Conservation (phyloP, 2,329 filamentous ascomycete species). For the Xylaria sp. region DNA sequence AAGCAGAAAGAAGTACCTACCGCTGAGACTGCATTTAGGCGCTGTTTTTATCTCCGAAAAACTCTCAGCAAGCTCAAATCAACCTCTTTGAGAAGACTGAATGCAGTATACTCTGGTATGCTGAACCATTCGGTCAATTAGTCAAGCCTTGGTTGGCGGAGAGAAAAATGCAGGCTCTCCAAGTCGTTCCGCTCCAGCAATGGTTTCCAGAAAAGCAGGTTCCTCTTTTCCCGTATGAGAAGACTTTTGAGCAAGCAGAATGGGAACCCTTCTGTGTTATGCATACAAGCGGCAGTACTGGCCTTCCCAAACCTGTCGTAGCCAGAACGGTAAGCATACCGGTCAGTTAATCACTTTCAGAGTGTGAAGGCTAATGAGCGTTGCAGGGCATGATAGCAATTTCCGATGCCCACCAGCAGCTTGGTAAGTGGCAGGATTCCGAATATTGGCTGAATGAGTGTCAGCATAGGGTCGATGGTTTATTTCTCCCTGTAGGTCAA, state of each 20-base stretch:
- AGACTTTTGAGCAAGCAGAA: constrained; percentile 55
- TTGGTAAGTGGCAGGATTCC: constrained; percentile 26
- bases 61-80: constrained; percentile 53
- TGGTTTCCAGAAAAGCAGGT: constrained; percentile 53
- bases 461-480: constrained; percentile 30
- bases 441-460: constrained; percentile 25
- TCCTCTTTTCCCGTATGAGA: constrained; percentile 52
- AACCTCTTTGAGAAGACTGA: constrained; percentile 57
- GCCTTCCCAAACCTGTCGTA: constrained; percentile 58
- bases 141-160: constrained; percentile 53
- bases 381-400: constrained; percentile 34
- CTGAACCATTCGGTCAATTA: constrained; percentile 44
- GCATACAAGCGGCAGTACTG: constrained; percentile 60
- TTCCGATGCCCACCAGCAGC: constrained; percentile 24
- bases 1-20: constrained; percentile 20
- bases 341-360: background rate
- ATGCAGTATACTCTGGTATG: constrained; percentile 54
- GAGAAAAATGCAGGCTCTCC: constrained; percentile 52
- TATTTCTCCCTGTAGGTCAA: constrained; percentile 36
- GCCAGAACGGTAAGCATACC: constrained; percentile 18
- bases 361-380: background rate
- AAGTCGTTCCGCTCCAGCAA: constrained; percentile 47
- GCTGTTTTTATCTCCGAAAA: constrained; percentile 30
- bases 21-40: constrained; percentile 18
- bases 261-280: constrained; percentile 56